phyloP scores from a whole-genome alignment of 2,329 filamentous ascomycete species.

The Epicoccum sorghinum region DNA sequence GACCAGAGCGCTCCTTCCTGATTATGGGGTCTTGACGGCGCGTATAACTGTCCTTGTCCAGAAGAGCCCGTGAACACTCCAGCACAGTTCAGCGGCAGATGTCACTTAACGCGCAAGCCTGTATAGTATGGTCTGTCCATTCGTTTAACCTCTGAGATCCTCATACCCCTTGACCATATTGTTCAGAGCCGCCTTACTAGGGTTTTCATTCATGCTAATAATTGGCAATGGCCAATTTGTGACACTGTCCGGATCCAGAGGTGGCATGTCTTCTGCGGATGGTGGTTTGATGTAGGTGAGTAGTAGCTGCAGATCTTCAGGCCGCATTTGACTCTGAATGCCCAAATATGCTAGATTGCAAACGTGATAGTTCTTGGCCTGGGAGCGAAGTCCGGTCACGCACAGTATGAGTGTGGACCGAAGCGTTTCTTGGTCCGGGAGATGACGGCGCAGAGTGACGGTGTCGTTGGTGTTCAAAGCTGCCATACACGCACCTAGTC shows the following conservation, averaged over 20 bases:
- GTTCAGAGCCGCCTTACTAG: not conserved
- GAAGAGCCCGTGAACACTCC: too few relatives aligned
- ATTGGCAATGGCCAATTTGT: conserved; percentile 5
- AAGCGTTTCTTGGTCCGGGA: not conserved
- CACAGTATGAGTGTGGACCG: conserved; percentile 2
- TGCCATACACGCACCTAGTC: not conserved
- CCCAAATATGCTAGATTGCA: conserved; percentile 3
- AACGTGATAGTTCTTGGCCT: not conserved
- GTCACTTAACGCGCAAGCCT: not conserved
- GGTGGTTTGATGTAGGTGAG: conserved; percentile 1
- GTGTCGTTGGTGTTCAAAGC: not conserved
- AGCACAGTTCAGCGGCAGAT: not conserved
- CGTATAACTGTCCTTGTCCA: not conserved
- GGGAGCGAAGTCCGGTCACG: conserved; percentile 1
- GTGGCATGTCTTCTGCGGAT: not conserved
- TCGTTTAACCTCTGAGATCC: not conserved
- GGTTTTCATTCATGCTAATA: conserved; percentile 5
- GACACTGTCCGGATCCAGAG: not conserved
- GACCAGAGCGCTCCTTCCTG: too few relatives aligned
- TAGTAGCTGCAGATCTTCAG: not conserved
- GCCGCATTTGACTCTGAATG: conserved; percentile 4
- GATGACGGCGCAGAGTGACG: not conserved
- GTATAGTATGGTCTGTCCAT: not conserved
- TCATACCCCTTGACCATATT: conserved; percentile 1
- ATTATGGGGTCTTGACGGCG: too few relatives aligned